Evolutionary conservation across 2,329 filamentous ascomycete genomes (phyloP), one percentile per base, ranked within the genome.

Genomic region (Botrytis hyacinthi): DNA sequence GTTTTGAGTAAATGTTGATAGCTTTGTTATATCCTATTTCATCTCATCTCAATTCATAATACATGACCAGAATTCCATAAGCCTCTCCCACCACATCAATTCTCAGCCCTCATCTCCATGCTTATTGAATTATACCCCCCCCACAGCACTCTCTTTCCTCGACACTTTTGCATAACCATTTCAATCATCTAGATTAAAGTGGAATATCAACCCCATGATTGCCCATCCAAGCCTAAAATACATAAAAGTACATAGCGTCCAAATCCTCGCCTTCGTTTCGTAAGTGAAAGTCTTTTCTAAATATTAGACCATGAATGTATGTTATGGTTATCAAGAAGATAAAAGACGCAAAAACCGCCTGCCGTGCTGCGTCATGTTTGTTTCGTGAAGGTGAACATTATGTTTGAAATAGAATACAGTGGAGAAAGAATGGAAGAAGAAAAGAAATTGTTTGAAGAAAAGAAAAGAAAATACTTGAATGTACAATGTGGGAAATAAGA

Each of bases 281-380:
- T 57, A 57, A 57, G 35, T 44, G 66, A 42, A 57, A 42, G 37
- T 42, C n/a, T 37, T 57, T 20, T 57, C 37, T 69, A 22, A n/a
- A 37, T 69, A 69, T 69, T 69, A 42, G 32, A 32, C 57, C 20
- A 57, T 69, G 35, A 69, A 57, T 69, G 48, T 42, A 57, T 57
- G 66, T 69, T n/a, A 51, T 51, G 63, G n/a, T 57, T n/a, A 26
- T 26, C 14, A 7, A n/a, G 4, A 14, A 44, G 3, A 29, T 14
- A 42, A 57, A 26, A 57, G 37, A 44, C n/a, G 37, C 66, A 59
- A 51, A 57, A 57, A 42, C 35, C n/a, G 37, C 51, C 48, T 69
- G 66, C 20, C 48, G 48, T 32, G n/a, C n/a, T 32, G 66, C 48
- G 48, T 29, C 29, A 26, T 69, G 37, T n/a, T 54, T 57, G 16